These are phyloP conservation scores for Aspergillus piperis DNA, from an alignment of 2,329 filamentous ascomycete genomes.

Conservation along the genomic window DNA sequence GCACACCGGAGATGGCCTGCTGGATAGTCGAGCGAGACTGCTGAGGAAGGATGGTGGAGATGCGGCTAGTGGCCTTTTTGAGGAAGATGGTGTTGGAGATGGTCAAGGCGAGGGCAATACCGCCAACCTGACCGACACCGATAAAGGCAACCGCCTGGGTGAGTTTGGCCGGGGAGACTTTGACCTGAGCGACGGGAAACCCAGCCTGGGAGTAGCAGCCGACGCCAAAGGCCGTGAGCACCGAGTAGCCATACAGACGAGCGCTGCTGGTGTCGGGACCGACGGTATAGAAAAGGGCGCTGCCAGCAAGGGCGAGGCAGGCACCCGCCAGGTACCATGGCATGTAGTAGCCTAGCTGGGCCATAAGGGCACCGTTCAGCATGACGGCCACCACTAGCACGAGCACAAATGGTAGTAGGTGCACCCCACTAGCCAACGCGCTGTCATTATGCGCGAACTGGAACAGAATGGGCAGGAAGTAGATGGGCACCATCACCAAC, in stretches of 20 bases:
- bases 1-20: background rate
- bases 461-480: too few relatives aligned
- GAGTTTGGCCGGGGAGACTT: background rate
- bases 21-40: background rate
- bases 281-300: slow-evolving; percentile 24
- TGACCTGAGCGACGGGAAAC: slow-evolving; percentile 23
- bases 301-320: slow-evolving; percentile 23
- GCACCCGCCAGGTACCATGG: slow-evolving; percentile 28
- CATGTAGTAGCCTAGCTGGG: slow-evolving; percentile 16
- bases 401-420: slow-evolving; percentile 20
- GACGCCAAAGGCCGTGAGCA: slow-evolving; percentile 28
- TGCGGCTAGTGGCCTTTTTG: background rate
- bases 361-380: slow-evolving; percentile 24
- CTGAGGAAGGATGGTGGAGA: background rate
- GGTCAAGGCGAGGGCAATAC: background rate
- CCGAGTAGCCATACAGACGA: slow-evolving; percentile 27
- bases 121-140: background rate
- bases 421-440: too few relatives aligned
- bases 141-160: background rate
- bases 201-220: slow-evolving; percentile 21
- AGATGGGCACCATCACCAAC: too few relatives aligned
- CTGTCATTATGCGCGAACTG: too few relatives aligned
- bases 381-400: slow-evolving; percentile 18
- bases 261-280: slow-evolving; percentile 17
- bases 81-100: slow-evolving; percentile 5